Base-by-base conservation (phyloP, 2,329 filamentous ascomycete genomes). In the Fonsecaea monophora region DNA sequence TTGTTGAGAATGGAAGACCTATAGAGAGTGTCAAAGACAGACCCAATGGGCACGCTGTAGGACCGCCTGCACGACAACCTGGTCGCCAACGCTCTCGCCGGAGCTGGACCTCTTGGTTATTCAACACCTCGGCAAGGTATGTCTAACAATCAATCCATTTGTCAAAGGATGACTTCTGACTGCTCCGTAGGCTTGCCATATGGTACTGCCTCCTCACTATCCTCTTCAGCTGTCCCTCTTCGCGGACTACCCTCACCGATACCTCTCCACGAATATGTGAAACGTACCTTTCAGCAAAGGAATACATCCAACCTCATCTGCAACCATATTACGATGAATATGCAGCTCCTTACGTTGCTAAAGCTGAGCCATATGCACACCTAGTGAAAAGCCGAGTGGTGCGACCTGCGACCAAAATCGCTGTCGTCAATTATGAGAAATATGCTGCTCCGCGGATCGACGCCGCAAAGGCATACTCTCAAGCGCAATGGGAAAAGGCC, bases 131-230 rank as follows among this genome's bases (percentile, higher is more conserved):
- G 37, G 85, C 86, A 15, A 86, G 88, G 87, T 87, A 81, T 64
- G 79, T 21, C 32, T 8, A 18, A 35, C 18, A 25, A n/a, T 12
- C 12, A 25, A 9, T 3, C 15, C 13, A 12, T 37, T 38, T 45
- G 42, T 58, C 8, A 13, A 48, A 21, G 25, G 15, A 32, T 4
- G 6, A 56, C 25, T 35, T 59, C 63, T 70, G 42, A 69, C 62
- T 30, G 4, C 10, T 5, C 55, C 62, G 56, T 68, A 94, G 94
- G 74, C 78, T 97, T 53, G 78, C 89, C 65, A 90, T 92, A 21
- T 99, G 94, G 94, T 96, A 95, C 77, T 85, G 89, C 40, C 88
- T 98, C 70, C 78, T 93, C 68, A 95, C 91, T 30, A 82, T 95
- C 63, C 80, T 94, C 66, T 91, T 99, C 77, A 87, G 90, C 68